Conservation (phyloP, 805 yeast genomes). For the Metschnikowia colocasiae region DNA sequence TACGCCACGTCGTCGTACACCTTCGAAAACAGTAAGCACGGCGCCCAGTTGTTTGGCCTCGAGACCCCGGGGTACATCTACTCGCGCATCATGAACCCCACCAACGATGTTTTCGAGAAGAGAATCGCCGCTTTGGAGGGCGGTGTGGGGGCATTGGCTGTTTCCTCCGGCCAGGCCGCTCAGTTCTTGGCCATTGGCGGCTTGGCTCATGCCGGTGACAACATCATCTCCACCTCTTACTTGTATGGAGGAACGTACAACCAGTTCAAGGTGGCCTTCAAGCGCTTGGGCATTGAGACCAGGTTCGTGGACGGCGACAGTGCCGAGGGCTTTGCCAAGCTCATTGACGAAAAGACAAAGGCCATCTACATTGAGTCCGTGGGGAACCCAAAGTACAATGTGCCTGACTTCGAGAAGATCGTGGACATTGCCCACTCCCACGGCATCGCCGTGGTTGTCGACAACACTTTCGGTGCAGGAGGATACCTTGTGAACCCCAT, state of each 20-base stretch:
- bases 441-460: constrained; percentile 89
- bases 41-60: constrained; percentile 84
- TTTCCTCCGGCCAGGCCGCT: constrained; percentile 96
- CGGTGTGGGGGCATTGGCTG: constrained; percentile 87
- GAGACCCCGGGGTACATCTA: constrained; percentile 83
- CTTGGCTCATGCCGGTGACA: constrained; percentile 84
- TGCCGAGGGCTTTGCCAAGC: constrained; percentile 64
- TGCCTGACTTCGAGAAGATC: constrained; percentile 84
- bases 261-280: constrained; percentile 89
- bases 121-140: constrained; percentile 91
- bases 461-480: constrained; percentile 97
- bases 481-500: constrained; percentile 83
- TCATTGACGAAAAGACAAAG: constrained; percentile 80
- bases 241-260: constrained; percentile 96
- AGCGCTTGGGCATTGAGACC: constrained; percentile 80
- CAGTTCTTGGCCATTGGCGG: constrained; percentile 81
- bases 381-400: constrained; percentile 89
- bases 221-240: constrained; percentile 79
- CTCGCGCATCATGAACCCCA: constrained; percentile 90
- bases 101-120: constrained; percentile 85
- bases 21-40: constrained; percentile 84
- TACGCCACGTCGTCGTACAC: constrained; percentile 89
- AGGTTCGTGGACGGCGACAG: constrained; percentile 84
- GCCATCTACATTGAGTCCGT: constrained; percentile 87
- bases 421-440: constrained; percentile 75